Conservation (phyloP, 139 green algal genomes). For the Chloropicon primus region DNA sequence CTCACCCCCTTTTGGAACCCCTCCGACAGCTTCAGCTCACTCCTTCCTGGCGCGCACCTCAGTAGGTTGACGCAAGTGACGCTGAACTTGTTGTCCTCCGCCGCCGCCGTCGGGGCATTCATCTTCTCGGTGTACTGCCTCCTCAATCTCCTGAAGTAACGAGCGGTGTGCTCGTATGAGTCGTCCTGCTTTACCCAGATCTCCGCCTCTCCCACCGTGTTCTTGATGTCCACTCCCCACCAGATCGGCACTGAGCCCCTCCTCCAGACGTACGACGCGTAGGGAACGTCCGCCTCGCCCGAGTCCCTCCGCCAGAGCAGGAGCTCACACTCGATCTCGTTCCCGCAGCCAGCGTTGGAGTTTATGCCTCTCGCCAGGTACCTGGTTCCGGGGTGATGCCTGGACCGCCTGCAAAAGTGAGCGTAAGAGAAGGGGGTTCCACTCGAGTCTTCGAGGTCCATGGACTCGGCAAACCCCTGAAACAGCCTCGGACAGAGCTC, state of each 20-base stretch:
- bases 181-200: slow-evolving; percentile 61
- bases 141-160: slow-evolving; percentile 59
- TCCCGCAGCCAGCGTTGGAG: slow-evolving; percentile 54
- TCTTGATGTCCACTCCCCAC: slow-evolving; percentile 35
- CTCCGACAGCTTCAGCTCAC: slow-evolving; percentile 54
- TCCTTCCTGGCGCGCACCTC: slow-evolving; percentile 37
- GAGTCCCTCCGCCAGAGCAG: slow-evolving; percentile 45
- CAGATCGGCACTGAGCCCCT: slow-evolving; percentile 36
- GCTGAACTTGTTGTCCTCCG: slow-evolving; percentile 22
- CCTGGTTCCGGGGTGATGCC: background rate
- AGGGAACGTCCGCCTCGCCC: slow-evolving; percentile 1
- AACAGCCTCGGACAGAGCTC: slow-evolving; percentile 65
- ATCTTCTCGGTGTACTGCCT: slow-evolving; percentile 35
- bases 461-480: slow-evolving; percentile 40
- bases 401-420: background rate
- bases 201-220: slow-evolving; percentile 65
- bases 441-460: background rate
- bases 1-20: slow-evolving; percentile 43
- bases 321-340: slow-evolving; percentile 96
- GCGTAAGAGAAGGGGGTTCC: background rate
- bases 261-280: slow-evolving; percentile 28
- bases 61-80: slow-evolving; percentile 90
- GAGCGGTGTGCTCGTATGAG: slow-evolving; percentile 60
- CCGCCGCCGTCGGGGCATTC: background rate
- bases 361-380: slow-evolving; percentile 37